These are phyloP conservation scores for Pyricularia sp. DNA, from an alignment of 2,329 filamentous ascomycete genomes.

Conservation along the genomic window DNA sequence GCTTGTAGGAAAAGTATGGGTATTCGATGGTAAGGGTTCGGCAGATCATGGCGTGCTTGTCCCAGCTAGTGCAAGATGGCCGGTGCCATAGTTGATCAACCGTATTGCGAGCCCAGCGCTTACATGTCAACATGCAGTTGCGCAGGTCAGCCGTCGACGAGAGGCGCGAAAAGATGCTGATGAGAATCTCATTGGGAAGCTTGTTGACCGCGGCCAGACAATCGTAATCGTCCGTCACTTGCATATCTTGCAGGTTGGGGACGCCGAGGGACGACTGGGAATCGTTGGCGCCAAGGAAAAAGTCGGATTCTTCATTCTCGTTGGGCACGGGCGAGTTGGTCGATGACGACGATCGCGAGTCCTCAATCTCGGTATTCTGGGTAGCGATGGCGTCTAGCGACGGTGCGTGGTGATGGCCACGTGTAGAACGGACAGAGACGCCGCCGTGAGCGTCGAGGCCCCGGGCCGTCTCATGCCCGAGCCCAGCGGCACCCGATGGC, in stretches of 20 bases:
- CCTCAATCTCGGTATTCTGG: constrained; percentile 24
- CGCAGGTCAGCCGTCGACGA: constrained; percentile 67
- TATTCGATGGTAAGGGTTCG: constrained; percentile 60
- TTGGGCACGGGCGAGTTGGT: constrained; percentile 66
- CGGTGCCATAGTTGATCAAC: constrained; percentile 94
- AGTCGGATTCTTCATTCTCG: constrained; percentile 89
- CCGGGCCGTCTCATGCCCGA: constrained; percentile 1
- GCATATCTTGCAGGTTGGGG: constrained; percentile 67
- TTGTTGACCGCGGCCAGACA: constrained; percentile 73
- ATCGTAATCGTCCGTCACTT: constrained; percentile 54
- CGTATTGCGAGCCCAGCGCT: constrained; percentile 83
- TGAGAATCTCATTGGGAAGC: constrained; percentile 89
- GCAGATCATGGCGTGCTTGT: constrained; percentile 72
- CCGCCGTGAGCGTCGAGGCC: background rate
- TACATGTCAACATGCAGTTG: constrained; percentile 88
- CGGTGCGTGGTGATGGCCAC: constrained; percentile 9
- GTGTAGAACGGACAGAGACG: background rate
- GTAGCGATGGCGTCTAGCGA: constrained; percentile 14
- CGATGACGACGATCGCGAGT: constrained; percentile 54
- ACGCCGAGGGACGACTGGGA: constrained; percentile 86
- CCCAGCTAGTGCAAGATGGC: constrained; percentile 81
- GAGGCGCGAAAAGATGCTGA: constrained; percentile 82
- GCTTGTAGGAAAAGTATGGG: constrained; percentile 82
- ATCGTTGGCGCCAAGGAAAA: constrained; percentile 82
- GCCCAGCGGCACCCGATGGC: background rate